Evolutionary conservation across 352 stramenopile species (phyloP).

Genomic region (Blastocystis sp.): DNA sequence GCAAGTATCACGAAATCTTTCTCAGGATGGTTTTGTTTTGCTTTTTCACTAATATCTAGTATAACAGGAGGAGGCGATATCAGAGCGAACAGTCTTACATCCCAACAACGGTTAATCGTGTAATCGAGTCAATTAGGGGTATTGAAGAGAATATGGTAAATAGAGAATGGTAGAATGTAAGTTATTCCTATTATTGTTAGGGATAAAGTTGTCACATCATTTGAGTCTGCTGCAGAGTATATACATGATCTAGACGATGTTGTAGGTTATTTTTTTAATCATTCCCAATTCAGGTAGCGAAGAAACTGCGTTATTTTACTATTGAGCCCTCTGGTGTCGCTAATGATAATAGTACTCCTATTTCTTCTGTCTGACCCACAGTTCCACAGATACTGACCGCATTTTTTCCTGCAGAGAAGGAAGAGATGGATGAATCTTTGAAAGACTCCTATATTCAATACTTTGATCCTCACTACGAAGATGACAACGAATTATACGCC

Average conservation of each 20-base stretch:
- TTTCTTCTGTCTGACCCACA: neutral
- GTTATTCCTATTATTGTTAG: neutral
- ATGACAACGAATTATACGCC: neutral
- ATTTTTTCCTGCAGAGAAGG: conserved; percentile 46
- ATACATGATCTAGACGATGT: neutral
- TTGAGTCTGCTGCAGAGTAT: neutral
- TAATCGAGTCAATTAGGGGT: conserved; percentile 28
- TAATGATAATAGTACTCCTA: neutral
- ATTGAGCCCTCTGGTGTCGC: neutral
- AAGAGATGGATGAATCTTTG: neutral
- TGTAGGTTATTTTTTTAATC: neutral
- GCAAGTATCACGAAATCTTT: neutral
- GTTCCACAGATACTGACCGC: neutral
- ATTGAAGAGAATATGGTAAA: neutral
- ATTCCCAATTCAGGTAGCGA: neutral
- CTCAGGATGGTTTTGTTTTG: neutral
- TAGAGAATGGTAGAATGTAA: neutral
- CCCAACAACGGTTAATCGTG: neutral
- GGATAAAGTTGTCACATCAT: neutral
- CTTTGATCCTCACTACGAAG: neutral
- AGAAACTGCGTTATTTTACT: neutral
- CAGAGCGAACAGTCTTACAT: conserved; percentile 33
- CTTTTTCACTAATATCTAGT: neutral
- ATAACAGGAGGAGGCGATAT: neutral
- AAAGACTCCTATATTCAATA: neutral